Conservation (phyloP, 371 early-diverging fungal genomes). For the Mortierella sp. region DNA sequence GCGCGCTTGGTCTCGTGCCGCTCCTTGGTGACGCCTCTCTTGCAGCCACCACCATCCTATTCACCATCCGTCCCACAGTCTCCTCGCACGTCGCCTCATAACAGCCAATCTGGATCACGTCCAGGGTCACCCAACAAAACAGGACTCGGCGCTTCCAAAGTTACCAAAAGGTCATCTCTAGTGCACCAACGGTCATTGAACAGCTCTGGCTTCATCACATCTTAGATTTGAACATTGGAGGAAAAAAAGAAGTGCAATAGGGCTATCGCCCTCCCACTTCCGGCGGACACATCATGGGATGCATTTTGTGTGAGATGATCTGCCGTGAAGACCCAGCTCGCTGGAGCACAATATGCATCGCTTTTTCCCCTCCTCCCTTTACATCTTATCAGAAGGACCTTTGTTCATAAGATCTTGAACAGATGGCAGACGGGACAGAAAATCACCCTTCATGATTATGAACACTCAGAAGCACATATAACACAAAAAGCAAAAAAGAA, state of each 20-base stretch:
- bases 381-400: not conserved
- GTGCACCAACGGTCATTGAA: conserved; percentile 23
- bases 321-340: not conserved
- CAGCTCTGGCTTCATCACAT: conserved; percentile 17
- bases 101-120: conserved; percentile 27
- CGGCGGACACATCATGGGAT: too few relatives aligned
- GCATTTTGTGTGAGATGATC: not conserved
- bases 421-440: not conserved
- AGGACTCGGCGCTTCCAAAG: conserved; percentile 14
- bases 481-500: not conserved
- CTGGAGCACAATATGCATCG: not conserved
- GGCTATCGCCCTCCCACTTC: too few relatives aligned
- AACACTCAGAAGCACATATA: not conserved
- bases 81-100: conserved; percentile 18
- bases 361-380: not conserved
- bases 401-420: too few relatives aligned
- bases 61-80: conserved; percentile 43
- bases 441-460: not conserved
- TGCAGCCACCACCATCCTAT: conserved; percentile 68
- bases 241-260: too few relatives aligned
- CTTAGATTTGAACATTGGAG: conserved; percentile 13
- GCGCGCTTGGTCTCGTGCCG: conserved; percentile 74
- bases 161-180: conserved; percentile 26
- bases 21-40: conserved; percentile 69
- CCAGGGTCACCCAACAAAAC: conserved; percentile 37